Evolutionary conservation across 495 filamentous ascomycete species (phyloP).

Genomic region (Chaetomium cochliodes): DNA sequence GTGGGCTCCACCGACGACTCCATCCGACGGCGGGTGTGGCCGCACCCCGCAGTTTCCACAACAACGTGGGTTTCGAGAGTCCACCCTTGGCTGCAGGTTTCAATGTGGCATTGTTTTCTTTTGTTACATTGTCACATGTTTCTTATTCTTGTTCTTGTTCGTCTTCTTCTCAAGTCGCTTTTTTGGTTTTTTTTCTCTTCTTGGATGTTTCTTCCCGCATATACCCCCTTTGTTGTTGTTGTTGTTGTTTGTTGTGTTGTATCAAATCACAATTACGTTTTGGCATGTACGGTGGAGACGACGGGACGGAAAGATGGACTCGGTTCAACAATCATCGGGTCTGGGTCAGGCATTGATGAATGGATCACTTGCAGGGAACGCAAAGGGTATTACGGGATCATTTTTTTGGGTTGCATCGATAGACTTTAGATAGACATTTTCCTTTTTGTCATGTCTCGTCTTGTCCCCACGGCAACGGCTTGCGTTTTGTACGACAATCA

Average conservation of each 20-base stretch:
- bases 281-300: slow-evolving; percentile 11
- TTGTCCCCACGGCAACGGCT: slow-evolving; percentile 16
- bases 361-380: background rate
- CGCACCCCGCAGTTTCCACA: background rate
- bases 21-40: background rate
- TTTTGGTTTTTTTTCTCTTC: background rate
- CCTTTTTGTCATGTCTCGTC: background rate
- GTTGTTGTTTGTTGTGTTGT: slow-evolving; percentile 10
- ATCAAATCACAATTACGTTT: slow-evolving; percentile 9
- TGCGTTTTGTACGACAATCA: slow-evolving; percentile 13
- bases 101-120: background rate
- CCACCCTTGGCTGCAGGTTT: background rate
- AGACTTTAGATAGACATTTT: slow-evolving; percentile 16
- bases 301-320: background rate
- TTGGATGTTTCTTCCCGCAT: slow-evolving; percentile 4
- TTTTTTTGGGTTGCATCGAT: slow-evolving; percentile 15
- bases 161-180: no score
- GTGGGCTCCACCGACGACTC: background rate
- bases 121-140: background rate
- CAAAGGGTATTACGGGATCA: background rate
- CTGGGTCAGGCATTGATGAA: background rate
- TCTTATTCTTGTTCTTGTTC: background rate
- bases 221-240: slow-evolving; percentile 19
- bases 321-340: slow-evolving; percentile 5
- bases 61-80: background rate